Percentiles rank a stretch among this genome's conserved stretches.
phyloP scores from a whole-genome alignment of 352 stramenopile species.

The Globisporangium abappressorium region DNA sequence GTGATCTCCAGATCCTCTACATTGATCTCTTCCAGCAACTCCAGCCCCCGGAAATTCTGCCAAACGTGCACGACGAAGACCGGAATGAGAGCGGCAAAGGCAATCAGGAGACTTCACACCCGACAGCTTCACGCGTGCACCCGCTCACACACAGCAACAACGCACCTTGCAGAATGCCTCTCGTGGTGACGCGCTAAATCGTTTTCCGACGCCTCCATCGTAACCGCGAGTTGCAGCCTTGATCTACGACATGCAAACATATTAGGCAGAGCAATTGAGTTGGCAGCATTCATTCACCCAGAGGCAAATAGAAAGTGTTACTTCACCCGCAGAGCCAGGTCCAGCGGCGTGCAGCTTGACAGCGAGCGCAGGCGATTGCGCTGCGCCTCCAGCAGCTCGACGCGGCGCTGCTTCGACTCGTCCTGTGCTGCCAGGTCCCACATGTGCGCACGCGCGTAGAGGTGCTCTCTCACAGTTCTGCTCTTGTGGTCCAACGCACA shows the following conservation, averaged over 20 bases:
- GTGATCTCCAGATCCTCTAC: conserved; percentile 23
- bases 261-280: neutral
- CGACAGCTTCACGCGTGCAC: neutral
- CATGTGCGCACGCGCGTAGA: neutral
- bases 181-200: conserved; percentile 20
- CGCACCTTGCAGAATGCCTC: conserved; percentile 38
- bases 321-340: conserved; percentile 1
- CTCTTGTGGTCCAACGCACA: neutral
- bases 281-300: neutral
- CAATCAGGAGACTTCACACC: neutral
- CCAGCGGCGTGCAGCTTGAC: neutral
- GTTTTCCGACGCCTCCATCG: conserved; percentile 13
- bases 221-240: neutral
- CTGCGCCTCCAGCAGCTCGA: conserved; percentile 4
- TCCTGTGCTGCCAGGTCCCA: conserved; percentile 11
- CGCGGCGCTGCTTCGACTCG: neutral
- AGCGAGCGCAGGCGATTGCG: neutral
- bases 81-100: neutral
- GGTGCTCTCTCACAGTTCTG: neutral
- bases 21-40: conserved; percentile 26
- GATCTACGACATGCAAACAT: neutral
- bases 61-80: neutral
- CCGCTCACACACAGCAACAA: neutral
- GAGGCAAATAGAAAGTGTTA: neutral
- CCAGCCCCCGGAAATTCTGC: conserved; percentile 25